Percentiles rank a stretch among this genome's conserved stretches.
phyloP scores from a whole-genome alignment of 31 red algal species.

The Pterothamnion heteromorphum region DNA sequence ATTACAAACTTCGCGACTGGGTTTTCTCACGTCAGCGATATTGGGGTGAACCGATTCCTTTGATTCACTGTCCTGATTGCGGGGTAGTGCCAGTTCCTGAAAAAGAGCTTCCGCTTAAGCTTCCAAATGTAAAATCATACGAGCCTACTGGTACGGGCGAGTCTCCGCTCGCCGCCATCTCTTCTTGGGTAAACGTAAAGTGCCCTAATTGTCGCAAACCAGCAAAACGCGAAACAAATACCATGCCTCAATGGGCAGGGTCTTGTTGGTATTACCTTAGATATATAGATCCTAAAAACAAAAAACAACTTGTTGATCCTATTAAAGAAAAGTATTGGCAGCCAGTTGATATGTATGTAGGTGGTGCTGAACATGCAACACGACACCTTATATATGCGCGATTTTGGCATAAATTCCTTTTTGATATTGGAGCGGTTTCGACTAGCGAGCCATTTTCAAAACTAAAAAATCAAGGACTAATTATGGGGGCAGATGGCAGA shows the following conservation, averaged over 20 bases:
- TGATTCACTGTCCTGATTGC: background rate
- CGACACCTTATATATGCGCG: slow-evolving; percentile 84
- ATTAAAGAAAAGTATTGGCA: slow-evolving; percentile 74
- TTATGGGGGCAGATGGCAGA: slow-evolving; percentile 58
- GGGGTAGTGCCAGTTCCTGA: background rate
- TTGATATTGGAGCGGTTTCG: slow-evolving; percentile 77
- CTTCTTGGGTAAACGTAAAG: background rate
- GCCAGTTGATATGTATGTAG: slow-evolving; percentile 84
- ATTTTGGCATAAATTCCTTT: slow-evolving; percentile 92
- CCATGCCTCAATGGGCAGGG: slow-evolving; percentile 91
- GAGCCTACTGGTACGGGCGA: background rate
- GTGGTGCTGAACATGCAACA: slow-evolving; percentile 84
- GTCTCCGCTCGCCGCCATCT: background rate
- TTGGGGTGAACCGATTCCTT: slow-evolving; percentile 58
- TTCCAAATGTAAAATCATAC: background rate
- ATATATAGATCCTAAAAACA: slow-evolving; percentile 74
- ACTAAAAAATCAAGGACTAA: slow-evolving; percentile 86
- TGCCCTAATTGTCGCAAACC: background rate
- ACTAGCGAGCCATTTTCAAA: slow-evolving; percentile 76
- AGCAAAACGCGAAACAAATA: slow-evolving; percentile 70
- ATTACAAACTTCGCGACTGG: slow-evolving; percentile 91
- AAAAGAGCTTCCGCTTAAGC: background rate
- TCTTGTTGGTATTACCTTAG: slow-evolving; percentile 92
- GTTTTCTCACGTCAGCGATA: slow-evolving; percentile 88
- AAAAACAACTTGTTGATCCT: slow-evolving; percentile 51